Base-by-base conservation (phyloP, 164 flowering plant species). In the Piper betle region DNA sequence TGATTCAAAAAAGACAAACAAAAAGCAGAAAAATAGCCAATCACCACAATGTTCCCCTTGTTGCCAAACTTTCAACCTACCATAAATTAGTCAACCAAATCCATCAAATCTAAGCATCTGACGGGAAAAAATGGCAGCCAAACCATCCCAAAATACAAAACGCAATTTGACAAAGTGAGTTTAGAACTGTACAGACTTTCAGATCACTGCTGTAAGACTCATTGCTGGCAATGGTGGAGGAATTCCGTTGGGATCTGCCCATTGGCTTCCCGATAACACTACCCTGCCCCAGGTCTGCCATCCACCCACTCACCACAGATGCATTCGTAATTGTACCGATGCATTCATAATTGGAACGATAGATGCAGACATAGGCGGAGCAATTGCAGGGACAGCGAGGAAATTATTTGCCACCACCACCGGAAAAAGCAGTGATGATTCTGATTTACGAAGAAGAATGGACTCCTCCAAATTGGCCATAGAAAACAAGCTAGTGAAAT, bases 171-270 rank as follows among this genome's bases (percentile, higher is more conserved):
- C 0, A 55, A 25, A 19, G 11, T 33, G 58, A 11, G 39, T 13
- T 15, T 13, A 53, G 68, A 42, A 20, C 85, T 95, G 75, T 69
- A 89, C 98, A 92, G 73, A 92, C 96, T 92, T 89, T 96, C 60
- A 92, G 81, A 79, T 92, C 98, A 81, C 96, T 89, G 85, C 96
- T 81, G 69, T 84, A 88, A 63, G 89, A 92, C 40, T 89, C 87
- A 64, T 92, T 96, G 61, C 98, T 89, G 52, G 88, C 74, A 37
- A 76, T 74, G 48, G 89, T 73, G 67, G 79, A 41, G n/a, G 98
- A 80, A 52, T 84, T 69, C 98, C 98, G 88, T 58, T 70, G 83
- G 6, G 70, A 5, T 18, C 86, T 77, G 56, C 67, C 73, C 63
- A 78, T 75, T 17, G 91, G 91, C 62, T 85, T 84, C 4, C 92